phyloP scores from a whole-genome alignment of 2,329 filamentous ascomycete genomes.

The Ophiocordyceps robertsii region DNA sequence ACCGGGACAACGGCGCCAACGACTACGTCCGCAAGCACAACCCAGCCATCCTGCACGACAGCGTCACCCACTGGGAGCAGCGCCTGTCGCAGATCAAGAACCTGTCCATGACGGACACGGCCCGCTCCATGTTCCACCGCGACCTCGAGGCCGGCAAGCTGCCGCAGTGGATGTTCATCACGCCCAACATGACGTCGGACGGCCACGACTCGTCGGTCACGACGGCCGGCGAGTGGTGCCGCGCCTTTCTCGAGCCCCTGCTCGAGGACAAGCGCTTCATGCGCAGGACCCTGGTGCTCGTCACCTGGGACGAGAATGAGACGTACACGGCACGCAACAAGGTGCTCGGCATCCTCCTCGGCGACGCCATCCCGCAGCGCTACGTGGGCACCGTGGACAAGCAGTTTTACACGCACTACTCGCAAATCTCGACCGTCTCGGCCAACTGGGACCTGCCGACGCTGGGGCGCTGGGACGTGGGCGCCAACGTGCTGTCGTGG shows the following conservation, averaged over 20 bases:
- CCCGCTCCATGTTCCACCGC: conserved; percentile 42
- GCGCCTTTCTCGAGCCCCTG: conserved; percentile 56
- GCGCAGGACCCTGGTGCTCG: conserved; percentile 59
- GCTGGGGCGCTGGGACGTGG: conserved; percentile 59
- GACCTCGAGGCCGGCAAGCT: conserved; percentile 51
- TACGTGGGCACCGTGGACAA: conserved; percentile 55
- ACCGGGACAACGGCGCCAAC: conserved; percentile 52
- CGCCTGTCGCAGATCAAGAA: conserved; percentile 63
- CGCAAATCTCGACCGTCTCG: conserved; percentile 48
- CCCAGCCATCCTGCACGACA: conserved; percentile 50
- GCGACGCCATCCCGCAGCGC: conserved; percentile 54
- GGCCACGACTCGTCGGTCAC: conserved; percentile 64
- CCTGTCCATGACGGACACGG: conserved; percentile 31
- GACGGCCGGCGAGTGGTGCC: conserved; percentile 54
- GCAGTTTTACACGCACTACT: conserved; percentile 64
- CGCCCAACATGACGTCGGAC: conserved; percentile 63
- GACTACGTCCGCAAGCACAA: conserved; percentile 82
- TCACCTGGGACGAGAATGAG: conserved; percentile 72
- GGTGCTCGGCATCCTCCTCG: conserved; percentile 58
- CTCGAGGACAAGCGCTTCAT: conserved; percentile 58
- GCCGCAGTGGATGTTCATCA: conserved; percentile 61
- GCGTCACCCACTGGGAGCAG: conserved; percentile 41
- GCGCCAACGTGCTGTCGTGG: conserved; percentile 53
- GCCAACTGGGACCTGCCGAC: conserved; percentile 60
- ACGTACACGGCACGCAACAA: conserved; percentile 54